Base-by-base conservation (phyloP, 805 yeast genomes). In the Saccharomycopsis oosterbeekiorum region DNA sequence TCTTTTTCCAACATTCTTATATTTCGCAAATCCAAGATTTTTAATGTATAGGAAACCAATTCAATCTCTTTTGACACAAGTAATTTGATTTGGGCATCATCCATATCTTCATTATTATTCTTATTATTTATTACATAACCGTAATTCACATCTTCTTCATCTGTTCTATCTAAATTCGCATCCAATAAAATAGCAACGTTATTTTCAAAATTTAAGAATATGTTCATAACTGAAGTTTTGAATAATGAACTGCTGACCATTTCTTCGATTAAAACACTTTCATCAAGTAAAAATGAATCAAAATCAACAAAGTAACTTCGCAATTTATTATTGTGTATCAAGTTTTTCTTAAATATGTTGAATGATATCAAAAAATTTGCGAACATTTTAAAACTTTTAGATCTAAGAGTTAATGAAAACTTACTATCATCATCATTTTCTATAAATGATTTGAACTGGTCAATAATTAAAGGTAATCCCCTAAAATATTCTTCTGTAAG, bases 141-240 rank as follows among this genome's bases (percentile, higher is more conserved):
- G 47, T 69, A 72, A 59, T 76, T 74, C 17, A 78, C 82, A 64
- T 74, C 84, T 67, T 84, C 88, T 21, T 76, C 74, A 40, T 77
- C 84, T 24, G 73, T 74, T 66, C 86, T 75, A 53, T 82, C 85
- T 59, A 84, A 68, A 12, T 76, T 73, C 1, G 75, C 67, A 0
- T 70, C 67, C n/a, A 72, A 55, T 0, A 70, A 42, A 54, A 69
- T 71, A 0, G 84, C 83, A 12, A 76, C 65, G 24, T 73, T 72
- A 6, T 78, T 74, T 65, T 85, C 90, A 62, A 78, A 76, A 24
- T 75, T 68, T 62, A 84, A 72, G 64, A 79, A 85, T 2, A 78
- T 67, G n/a, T 74, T 68, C 61, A 78, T 59, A 14, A 84, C 65
- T 1, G 72, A 66, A 0, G 66, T 65, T 60, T 75, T 74, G 2